phyloP scores from a whole-genome alignment of 1,139 yeast genomes.

The Magnusiomyces clavatus region DNA sequence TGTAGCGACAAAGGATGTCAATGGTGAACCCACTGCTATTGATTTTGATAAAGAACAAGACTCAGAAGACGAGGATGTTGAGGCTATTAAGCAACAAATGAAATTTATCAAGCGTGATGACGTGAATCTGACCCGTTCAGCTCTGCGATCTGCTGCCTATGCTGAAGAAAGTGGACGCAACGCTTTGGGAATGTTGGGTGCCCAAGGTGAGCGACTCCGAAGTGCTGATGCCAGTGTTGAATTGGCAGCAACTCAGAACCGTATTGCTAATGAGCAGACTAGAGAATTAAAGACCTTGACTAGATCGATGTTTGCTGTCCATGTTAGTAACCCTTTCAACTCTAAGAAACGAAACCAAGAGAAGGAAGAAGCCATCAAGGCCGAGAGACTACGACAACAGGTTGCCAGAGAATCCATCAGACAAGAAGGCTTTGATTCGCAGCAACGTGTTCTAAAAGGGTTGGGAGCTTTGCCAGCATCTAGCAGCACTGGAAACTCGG shows the following conservation, averaged over 20 bases:
- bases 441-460: conserved; percentile 42
- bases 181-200: conserved; percentile 85
- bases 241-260: conserved; percentile 72
- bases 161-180: conserved; percentile 89
- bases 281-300: conserved; percentile 71
- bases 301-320: conserved; percentile 77
- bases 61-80: conserved; percentile 77
- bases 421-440: conserved; percentile 38
- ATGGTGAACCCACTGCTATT: background rate
- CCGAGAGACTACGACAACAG: conserved; percentile 55
- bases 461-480: conserved; percentile 25
- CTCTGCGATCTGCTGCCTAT: conserved; percentile 79
- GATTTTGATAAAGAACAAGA: conserved; percentile 27
- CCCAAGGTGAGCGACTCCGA: conserved; percentile 80
- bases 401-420: conserved; percentile 38
- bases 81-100: conserved; percentile 76
- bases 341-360: conserved; percentile 68
- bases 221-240: conserved; percentile 72
- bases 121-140: conserved; percentile 76
- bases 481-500: conserved; percentile 26
- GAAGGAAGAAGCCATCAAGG: conserved; percentile 62
- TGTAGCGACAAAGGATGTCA: conserved; percentile 5
- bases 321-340: conserved; percentile 79
- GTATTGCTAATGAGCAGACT: conserved; percentile 78
- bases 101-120: conserved; percentile 84